Percentiles rank a stretch among this genome's conserved stretches.
Evolutionary conservation across 768 basidiomycete species (phyloP).

Genomic region (Suillus paluster): DNA sequence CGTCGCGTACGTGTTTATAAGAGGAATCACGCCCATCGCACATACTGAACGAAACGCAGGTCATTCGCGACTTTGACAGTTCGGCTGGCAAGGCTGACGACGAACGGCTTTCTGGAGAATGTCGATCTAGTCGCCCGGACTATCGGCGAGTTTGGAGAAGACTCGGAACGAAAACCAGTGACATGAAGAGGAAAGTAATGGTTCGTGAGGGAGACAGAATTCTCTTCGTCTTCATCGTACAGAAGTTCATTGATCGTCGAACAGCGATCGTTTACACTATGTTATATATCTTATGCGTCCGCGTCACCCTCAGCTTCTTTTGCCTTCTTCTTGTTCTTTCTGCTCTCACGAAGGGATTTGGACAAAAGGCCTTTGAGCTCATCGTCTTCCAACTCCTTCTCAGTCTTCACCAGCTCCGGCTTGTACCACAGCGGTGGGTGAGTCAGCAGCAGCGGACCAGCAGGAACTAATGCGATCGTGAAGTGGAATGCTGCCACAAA

Average conservation of each 20-base stretch:
- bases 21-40: not conserved
- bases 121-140: conserved; percentile 85
- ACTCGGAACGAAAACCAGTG: conserved; percentile 44
- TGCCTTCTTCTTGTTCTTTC: conserved; percentile 89
- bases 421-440: conserved; percentile 94
- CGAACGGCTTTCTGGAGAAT: conserved; percentile 90
- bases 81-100: conserved; percentile 80
- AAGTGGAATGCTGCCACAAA: conserved; percentile 97
- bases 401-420: conserved; percentile 86
- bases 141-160: conserved; percentile 77
- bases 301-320: conserved; percentile 51
- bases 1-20: conserved; percentile 63
- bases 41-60: conserved; percentile 39
- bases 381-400: conserved; percentile 88
- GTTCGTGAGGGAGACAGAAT: conserved; percentile 14
- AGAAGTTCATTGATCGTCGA: conserved; percentile 15
- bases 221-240: conserved; percentile 22
- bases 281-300: not conserved
- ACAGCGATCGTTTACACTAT: conserved; percentile 17
- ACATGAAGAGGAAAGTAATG: conserved; percentile 6
- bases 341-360: conserved; percentile 82
- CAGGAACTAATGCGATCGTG: conserved; percentile 91
- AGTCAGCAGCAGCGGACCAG: conserved; percentile 86
- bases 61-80: conserved; percentile 80
- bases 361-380: conserved; percentile 80